A percentile compares a stretch with the other conserved stretches of the same genome.
Conservation (phyloP, 2,329 filamentous ascomycete genomes). For the Pseudocercospora musae region DNA sequence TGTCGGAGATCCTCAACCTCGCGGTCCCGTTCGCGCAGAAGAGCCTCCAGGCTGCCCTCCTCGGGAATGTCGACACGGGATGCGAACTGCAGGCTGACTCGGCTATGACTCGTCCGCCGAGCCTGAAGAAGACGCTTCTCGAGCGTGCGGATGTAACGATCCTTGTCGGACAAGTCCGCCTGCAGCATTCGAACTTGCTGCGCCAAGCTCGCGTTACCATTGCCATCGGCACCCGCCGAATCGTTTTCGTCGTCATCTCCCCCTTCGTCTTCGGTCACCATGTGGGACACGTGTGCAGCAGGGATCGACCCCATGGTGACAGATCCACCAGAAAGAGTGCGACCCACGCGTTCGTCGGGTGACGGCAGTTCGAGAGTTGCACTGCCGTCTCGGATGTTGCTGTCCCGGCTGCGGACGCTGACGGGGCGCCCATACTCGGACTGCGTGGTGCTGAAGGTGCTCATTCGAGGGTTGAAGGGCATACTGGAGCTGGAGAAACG, state of each 20-base stretch:
- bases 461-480: constrained; percentile 40
- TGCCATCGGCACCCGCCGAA: constrained; percentile 65
- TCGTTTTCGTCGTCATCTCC: constrained; percentile 47
- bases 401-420: constrained; percentile 32
- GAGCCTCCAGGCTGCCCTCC: constrained; percentile 68
- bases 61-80: constrained; percentile 49
- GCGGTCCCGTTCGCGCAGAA: constrained; percentile 82
- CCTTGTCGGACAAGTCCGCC: constrained; percentile 94
- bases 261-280: constrained; percentile 34
- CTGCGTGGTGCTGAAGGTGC: constrained; percentile 35
- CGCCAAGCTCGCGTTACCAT: constrained; percentile 75
- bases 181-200: constrained; percentile 91
- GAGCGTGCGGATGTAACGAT: constrained; percentile 88
- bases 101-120: constrained; percentile 81
- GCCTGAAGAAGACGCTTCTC: constrained; percentile 92
- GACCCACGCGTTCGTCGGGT: constrained; percentile 27
- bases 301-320: constrained; percentile 33
- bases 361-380: constrained; percentile 33
- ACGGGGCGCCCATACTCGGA: constrained; percentile 34
- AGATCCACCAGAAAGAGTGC: constrained; percentile 31
- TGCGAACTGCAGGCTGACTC: constrained; percentile 72
- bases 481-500: constrained; percentile 51
- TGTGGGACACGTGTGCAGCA: constrained; percentile 28
- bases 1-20: constrained; percentile 90
- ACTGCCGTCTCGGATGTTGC: constrained; percentile 26